A percentile compares a stretch with the other conserved stretches of the same genome.
Evolutionary conservation across 345 rosid genomes (phyloP).

Genomic region (Combretum micranthum): DNA sequence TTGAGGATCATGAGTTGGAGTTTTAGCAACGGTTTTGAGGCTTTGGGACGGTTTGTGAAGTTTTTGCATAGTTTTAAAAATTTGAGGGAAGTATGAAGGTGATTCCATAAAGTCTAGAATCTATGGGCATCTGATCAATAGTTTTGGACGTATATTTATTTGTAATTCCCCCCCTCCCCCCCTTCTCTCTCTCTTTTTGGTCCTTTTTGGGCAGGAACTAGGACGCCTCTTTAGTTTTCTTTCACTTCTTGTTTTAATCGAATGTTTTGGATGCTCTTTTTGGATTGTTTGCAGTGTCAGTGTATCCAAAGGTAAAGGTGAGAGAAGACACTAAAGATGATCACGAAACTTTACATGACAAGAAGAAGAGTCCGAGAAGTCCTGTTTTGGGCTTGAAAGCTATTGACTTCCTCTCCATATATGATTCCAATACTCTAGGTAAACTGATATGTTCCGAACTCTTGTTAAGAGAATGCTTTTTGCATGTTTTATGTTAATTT

Average conservation of each 20-base stretch:
- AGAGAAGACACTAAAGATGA: conserved; percentile 24
- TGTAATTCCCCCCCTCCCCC: too few relatives aligned
- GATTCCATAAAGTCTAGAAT: too few relatives aligned
- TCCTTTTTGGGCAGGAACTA: too few relatives aligned
- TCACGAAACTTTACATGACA: conserved; percentile 12
- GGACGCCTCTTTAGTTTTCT: neutral
- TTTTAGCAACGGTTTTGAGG: too few relatives aligned
- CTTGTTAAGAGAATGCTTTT: neutral
- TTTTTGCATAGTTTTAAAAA: too few relatives aligned
- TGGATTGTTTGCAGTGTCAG: conserved; percentile 41
- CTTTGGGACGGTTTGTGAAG: too few relatives aligned
- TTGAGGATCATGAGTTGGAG: too few relatives aligned
- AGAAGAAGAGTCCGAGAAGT: conserved; percentile 14
- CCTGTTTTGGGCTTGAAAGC: conserved; percentile 41
- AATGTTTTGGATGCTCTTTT: conserved; percentile 10
- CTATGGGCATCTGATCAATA: too few relatives aligned
- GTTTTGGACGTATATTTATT: too few relatives aligned
- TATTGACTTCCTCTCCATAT: conserved; percentile 37
- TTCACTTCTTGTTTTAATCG: neutral
- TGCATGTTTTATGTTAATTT: neutral
- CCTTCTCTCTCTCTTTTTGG: too few relatives aligned
- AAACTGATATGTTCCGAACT: neutral
- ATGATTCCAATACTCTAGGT: conserved; percentile 41
- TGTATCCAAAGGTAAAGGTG: conserved; percentile 60
- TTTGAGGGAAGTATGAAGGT: too few relatives aligned